Conservation (phyloP, 257 asterid genomes). For the Avicennia marina region DNA sequence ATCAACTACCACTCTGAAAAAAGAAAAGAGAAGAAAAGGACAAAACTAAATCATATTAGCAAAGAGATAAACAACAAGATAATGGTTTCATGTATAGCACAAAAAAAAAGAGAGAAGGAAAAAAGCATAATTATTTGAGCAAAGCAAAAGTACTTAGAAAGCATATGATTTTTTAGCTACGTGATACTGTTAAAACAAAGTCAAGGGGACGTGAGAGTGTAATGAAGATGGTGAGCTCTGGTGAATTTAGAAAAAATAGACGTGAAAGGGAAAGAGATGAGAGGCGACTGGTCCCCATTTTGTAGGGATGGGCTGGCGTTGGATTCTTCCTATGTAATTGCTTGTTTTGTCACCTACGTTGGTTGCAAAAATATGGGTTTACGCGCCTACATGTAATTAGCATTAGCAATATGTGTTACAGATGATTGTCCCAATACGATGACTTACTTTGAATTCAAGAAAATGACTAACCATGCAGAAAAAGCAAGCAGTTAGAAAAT, state of each 20-base stretch:
- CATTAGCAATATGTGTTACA: no score
- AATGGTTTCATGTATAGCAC: no score
- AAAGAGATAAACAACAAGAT: no score
- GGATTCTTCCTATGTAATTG: background rate
- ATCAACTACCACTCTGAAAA: background rate
- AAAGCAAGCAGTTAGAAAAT: no score
- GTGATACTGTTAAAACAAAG: background rate
- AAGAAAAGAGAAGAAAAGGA: background rate
- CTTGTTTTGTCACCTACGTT: background rate
- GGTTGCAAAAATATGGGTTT: background rate
- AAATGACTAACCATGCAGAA: background rate
- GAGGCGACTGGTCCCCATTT: constrained; percentile 11
- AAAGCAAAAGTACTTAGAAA: no score
- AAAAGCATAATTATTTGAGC: no score
- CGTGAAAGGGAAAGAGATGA: no score
- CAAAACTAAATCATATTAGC: no score
- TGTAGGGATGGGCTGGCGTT: constrained; percentile 7
- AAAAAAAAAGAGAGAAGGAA: no score
- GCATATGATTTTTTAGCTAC: background rate
- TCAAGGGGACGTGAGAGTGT: background rate
- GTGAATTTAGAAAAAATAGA: background rate
- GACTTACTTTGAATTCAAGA: background rate
- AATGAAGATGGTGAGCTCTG: background rate
- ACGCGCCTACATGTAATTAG: no score
- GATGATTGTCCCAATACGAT: background rate